Base-by-base conservation (phyloP, 805 yeast genomes). In the Nakazawaea sp. region DNA sequence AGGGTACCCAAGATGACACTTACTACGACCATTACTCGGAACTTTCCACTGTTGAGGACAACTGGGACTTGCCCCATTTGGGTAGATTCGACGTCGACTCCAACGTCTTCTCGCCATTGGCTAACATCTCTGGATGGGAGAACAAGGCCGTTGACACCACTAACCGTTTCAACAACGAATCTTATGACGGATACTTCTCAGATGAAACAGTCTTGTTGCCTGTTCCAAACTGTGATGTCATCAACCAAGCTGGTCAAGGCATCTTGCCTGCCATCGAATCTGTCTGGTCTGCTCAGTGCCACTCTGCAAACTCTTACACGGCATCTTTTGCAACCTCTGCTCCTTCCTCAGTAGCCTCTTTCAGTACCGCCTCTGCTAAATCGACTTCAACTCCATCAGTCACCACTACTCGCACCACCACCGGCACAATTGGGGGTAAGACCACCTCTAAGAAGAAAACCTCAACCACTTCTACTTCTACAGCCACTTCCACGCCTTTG, bases 21-120 rank as follows among this genome's bases (percentile, higher is more conserved):
- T 70, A 58, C 61, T 72, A 72, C 56, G 64, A 68, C 53, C 77
- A 72, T 52, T 72, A 70, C 62, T 64, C 75, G 25, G 64, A 66
- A 49, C 44, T 70, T 34, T 58, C 77, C n/a, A 49, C 75, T 26
- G 62, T 66, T 33, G 62, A 67, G 56, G 72, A 67, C 39, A 71
- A 71, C 65, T 72, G 67, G 71, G 66, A 59, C 41, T 62, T 72
- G 40, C 63, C 66, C 27, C 54, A 64, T 42, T 61, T 72, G 42
- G 78, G 78, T 35, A 67, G 77, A 49, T 57, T 61, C 48, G 76
- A 72, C 52, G 64, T 64, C 45, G 61, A 56, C 36, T 74, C 77
- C 33, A 72, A 72, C 46, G 70, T 71, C 19, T 69, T 69, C 54
- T 41, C 55, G 34, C 17, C 60, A 18, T 60, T 70, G 42, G 72